phyloP scores from a whole-genome alignment of 371 early-diverging fungal species.

The Mucor lusitanicus region DNA sequence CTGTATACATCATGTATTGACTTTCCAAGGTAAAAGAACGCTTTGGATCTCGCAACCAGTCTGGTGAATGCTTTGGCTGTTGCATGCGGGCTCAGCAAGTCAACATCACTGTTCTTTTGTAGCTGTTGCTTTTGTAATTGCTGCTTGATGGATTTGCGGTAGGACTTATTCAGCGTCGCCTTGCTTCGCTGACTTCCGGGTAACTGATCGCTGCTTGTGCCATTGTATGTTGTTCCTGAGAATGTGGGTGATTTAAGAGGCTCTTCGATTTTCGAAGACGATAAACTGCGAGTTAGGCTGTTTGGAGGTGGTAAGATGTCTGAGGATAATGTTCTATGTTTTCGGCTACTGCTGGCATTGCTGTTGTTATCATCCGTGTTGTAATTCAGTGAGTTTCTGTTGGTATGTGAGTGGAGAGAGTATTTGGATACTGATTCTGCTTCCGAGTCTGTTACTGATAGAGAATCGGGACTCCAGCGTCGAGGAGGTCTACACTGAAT shows the following conservation, averaged over 20 bases:
- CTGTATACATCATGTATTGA: slow-evolving; percentile 32
- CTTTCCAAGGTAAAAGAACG: slow-evolving; percentile 28
- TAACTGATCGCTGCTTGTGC: background rate
- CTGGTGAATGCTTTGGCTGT: slow-evolving; percentile 46
- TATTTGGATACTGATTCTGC: slow-evolving; percentile 44
- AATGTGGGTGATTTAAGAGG: slow-evolving; percentile 29
- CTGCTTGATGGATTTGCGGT: slow-evolving; percentile 27
- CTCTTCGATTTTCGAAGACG: slow-evolving; percentile 7
- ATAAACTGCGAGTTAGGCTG: background rate
- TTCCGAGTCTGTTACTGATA: slow-evolving; percentile 50
- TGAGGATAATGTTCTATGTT: slow-evolving; percentile 3
- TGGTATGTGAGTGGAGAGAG: slow-evolving; percentile 11
- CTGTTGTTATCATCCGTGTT: slow-evolving; percentile 7
- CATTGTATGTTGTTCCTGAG: slow-evolving; percentile 12
- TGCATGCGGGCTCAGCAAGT: slow-evolving; percentile 33
- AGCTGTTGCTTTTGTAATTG: slow-evolving; percentile 17
- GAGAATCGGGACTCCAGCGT: slow-evolving; percentile 36
- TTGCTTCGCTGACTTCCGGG: background rate
- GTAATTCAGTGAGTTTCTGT: slow-evolving; percentile 8
- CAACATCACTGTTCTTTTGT: background rate
- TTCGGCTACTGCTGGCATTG: slow-evolving; percentile 6
- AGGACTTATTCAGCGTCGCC: slow-evolving; percentile 11
- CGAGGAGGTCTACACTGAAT: slow-evolving; percentile 39
- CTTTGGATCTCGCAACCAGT: slow-evolving; percentile 41
- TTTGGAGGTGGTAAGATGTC: slow-evolving; percentile 3